Conservation (phyloP, 768 basidiomycete species). For the Psilocybe tampanensis region DNA sequence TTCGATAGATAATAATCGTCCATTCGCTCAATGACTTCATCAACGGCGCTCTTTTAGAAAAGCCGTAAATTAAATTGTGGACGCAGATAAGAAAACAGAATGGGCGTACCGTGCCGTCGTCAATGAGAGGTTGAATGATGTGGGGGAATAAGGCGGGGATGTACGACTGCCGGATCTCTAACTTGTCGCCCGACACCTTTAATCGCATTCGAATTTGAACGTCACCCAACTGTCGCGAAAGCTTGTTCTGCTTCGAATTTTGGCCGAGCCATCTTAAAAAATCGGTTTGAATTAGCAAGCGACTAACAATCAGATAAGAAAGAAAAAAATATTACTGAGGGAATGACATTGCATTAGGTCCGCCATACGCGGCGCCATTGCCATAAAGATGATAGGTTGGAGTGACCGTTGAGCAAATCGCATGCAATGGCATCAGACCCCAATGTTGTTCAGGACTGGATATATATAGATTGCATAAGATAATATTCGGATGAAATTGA, state of each 20-base stretch:
- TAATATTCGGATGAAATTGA: background rate
- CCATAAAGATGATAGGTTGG: slow-evolving; percentile 90
- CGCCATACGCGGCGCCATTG: slow-evolving; percentile 61
- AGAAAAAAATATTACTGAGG: slow-evolving; percentile 64
- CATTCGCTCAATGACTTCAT: slow-evolving; percentile 85
- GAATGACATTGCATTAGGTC: slow-evolving; percentile 72
- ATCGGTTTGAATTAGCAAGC: background rate
- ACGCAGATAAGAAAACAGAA: slow-evolving; percentile 1
- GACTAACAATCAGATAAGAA: background rate
- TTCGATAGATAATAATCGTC: slow-evolving; percentile 92
- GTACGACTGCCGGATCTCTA: slow-evolving; percentile 90
- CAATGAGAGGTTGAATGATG: slow-evolving; percentile 78
- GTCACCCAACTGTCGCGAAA: slow-evolving; percentile 79
- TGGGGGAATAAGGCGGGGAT: slow-evolving; percentile 85
- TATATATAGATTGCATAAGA: slow-evolving; percentile 3
- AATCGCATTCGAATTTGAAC: slow-evolving; percentile 96
- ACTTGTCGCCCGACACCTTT: slow-evolving; percentile 87
- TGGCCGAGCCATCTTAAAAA: slow-evolving; percentile 89
- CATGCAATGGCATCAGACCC: slow-evolving; percentile 93
- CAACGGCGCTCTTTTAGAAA: slow-evolving; percentile 67
- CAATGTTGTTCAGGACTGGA: slow-evolving; percentile 91
- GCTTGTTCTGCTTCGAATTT: slow-evolving; percentile 90
- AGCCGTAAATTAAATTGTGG: background rate
- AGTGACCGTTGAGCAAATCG: slow-evolving; percentile 84
- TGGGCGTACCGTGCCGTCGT: slow-evolving; percentile 73